Base-by-base conservation (phyloP, 495 filamentous ascomycete species). In the Glarea lozoyensis region DNA sequence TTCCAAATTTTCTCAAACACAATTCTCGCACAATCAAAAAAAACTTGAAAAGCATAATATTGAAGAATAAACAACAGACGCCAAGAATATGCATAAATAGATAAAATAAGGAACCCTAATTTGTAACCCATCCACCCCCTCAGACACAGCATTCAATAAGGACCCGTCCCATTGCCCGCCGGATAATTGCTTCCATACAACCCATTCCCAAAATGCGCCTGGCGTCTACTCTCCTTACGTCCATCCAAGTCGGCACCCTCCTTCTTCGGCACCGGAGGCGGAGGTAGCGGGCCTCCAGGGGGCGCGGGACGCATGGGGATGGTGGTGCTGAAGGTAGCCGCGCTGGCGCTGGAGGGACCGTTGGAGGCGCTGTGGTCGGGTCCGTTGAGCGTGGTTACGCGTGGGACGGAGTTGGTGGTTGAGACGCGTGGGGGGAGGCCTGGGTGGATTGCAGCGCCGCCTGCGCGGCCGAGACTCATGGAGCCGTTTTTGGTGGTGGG, bases 241-340 rank as follows among this genome's bases (percentile, higher is more conserved):
- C 54, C 32, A 17, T 67, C 50, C 0, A 47, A 49, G 41, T 68
- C 64, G 1, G 56, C 51, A 25, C 53, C 59, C 40, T 67, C 65
- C 50, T 68, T 68, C 46, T 62, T 60, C 25, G 64, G 65, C 6
- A 52, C 48, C 1, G 62, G 65, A 34, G 67, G 64, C 20, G 69
- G 67, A 17, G 67, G 67, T 31, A 65, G 55, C 18, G 60, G 57
- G 9, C 61, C 62, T 20, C 58, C 61, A 2, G 65, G 59, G 18
- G 67, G 63, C 32, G 58, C 67, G 34, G 71, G 65, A 25, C 71
- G 63, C 27, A 75, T 61, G 10, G 71, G 67, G 11, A 75, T 54
- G 20, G 60, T 66, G 19, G 72, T 72, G n/a, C 56, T 55, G 40
- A 58, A 54, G 7, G 35, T 52, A 3, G 48, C 37, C 37, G 51